These are phyloP conservation scores for Nakazawaea anatomiae DNA, from an alignment of 805 yeast genomes.

Conservation along the genomic window DNA sequence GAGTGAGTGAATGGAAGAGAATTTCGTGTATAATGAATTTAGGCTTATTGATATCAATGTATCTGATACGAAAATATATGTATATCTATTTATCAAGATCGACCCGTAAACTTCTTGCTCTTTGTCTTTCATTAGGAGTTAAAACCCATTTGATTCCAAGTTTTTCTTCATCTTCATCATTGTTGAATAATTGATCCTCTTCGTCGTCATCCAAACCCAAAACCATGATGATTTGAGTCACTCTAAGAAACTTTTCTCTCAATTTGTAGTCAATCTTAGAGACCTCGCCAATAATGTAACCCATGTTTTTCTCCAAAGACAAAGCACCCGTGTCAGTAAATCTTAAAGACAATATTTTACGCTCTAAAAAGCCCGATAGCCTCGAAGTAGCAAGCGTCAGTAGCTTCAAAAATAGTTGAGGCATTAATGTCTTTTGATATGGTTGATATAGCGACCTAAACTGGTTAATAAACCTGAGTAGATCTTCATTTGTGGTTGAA, in stretches of 20 bases:
- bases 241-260: conserved; percentile 71
- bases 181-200: conserved; percentile 24
- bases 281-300: conserved; percentile 65
- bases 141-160: conserved; percentile 62
- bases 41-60: not conserved
- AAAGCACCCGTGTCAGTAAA: conserved; percentile 20
- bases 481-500: conserved; percentile 17
- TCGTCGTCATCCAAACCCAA: conserved; percentile 75
- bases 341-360: conserved; percentile 59
- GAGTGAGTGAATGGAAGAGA: not conserved
- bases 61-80: not conserved
- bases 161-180: conserved; percentile 34
- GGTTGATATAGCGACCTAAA: conserved; percentile 69
- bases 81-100: conserved; percentile 20
- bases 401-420: conserved; percentile 12
- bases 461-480: conserved; percentile 45
- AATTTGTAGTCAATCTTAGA: conserved; percentile 68
- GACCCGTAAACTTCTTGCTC: conserved; percentile 53
- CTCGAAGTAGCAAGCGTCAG: conserved; percentile 4
- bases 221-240: conserved; percentile 79
- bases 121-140: conserved; percentile 67
- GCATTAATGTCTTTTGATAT: conserved; percentile 51
- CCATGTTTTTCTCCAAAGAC: conserved; percentile 68
- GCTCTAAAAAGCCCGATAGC: conserved; percentile 54
- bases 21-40: not conserved